A percentile compares a stretch with the other conserved stretches of the same genome.
These are phyloP conservation scores for Hyaloperonospora brassicae DNA, from an alignment of 352 stramenopile species.

Conservation along the genomic window DNA sequence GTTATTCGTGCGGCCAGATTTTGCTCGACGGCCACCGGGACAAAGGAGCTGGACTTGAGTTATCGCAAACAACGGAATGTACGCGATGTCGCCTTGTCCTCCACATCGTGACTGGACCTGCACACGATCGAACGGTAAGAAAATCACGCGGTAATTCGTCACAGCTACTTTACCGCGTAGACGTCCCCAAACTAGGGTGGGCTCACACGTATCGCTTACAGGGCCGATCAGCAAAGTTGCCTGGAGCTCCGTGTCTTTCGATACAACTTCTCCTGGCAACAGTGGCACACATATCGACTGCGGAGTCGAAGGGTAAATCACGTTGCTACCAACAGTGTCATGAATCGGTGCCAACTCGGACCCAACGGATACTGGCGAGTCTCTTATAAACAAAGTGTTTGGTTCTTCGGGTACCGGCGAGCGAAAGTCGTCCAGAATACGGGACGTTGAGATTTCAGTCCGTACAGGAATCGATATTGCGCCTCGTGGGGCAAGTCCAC, in stretches of 20 bases:
- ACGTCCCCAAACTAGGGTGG: conserved; percentile 51
- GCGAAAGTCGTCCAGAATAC: conserved; percentile 18
- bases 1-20: conserved; percentile 44
- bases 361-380: conserved; percentile 17
- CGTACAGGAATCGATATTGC: conserved; percentile 19
- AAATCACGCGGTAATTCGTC: conserved; percentile 77
- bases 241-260: conserved; percentile 38
- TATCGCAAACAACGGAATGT: conserved; percentile 73
- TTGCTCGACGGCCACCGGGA: conserved; percentile 44
- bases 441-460: conserved; percentile 18
- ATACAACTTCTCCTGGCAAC: conserved; percentile 34
- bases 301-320: conserved; percentile 9
- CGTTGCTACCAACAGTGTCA: conserved; percentile 12
- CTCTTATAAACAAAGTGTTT: conserved; percentile 18
- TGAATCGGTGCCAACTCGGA: conserved; percentile 17
- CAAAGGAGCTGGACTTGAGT: conserved; percentile 52
- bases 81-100: conserved; percentile 39
- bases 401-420: conserved; percentile 17
- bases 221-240: conserved; percentile 57
- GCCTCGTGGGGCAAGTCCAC: conserved; percentile 20
- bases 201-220: conserved; percentile 47
- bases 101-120: conserved; percentile 30
- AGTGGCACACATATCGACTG: conserved; percentile 26
- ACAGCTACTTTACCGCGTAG: conserved; percentile 52
- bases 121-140: conserved; percentile 51